Evolutionary conservation across 1,139 yeast genomes (phyloP), one percentile per base, ranked within the genome.

Genomic region (Pneumocystis wakefieldiae): DNA sequence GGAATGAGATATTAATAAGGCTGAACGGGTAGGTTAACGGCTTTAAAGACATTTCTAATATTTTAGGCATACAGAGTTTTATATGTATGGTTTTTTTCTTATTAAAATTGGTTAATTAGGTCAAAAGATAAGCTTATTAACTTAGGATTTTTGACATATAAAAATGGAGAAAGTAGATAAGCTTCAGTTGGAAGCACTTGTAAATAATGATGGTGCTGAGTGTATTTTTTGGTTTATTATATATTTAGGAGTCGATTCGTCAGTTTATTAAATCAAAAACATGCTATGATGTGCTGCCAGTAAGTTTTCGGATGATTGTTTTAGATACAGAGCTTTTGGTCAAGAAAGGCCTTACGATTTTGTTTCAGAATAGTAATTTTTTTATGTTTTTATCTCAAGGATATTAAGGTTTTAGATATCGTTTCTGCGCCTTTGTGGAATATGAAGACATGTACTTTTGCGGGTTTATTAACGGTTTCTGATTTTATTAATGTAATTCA

Each of bases 401-500:
- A 24, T 5, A 28, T 19, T 24, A 3, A 35, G 15, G 41, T n/a
- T 10, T n/a, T 32, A 66, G 69, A 89, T 72, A 89, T 94, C 70
- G 97, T 94, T 39, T 86, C 95, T 61, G 98, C 98, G 2, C 98
- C 99, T 2, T 78, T 94, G 66, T 94, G 99, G 99, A 88, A 92
- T 74, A 86, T 90, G 65, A 83, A 86, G 71, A 85, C 87, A 5
- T 86, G 95, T 28, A 80, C 88, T 70, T 94, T 92, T 76, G 97
- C 97, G 1, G 99, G 99, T 3, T 80, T 94, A 67, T 78, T 94
- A 72, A 92, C 97, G 2, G 85, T 95, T 38, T 83, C 88, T 59
- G 98, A 94, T 76, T 94, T 91, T 73, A 87, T 92, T 69, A 92
- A 92, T 71, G 97, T 92, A 62, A 89, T 94, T 68, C 96, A 92